Conservation (phyloP, 2,329 filamentous ascomycete species). For the Colletotrichum karsti region DNA sequence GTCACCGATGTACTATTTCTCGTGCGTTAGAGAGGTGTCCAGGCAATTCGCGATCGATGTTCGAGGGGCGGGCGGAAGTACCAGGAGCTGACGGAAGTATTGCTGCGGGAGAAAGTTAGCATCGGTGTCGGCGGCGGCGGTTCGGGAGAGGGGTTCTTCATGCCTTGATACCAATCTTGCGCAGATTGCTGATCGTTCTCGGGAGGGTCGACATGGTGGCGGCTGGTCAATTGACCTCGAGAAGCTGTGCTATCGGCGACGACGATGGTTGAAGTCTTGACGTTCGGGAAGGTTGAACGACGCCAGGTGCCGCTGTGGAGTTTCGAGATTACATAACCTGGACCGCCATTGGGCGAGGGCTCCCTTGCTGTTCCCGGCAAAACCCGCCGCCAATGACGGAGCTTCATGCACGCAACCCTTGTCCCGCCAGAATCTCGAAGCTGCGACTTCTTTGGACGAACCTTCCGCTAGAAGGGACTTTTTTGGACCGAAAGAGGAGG, state of each 20-base stretch:
- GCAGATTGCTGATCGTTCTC: conserved; percentile 87
- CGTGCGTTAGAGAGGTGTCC: conserved; percentile 13
- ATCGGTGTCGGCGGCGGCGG: conserved; percentile 9
- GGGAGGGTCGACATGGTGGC: conserved; percentile 87
- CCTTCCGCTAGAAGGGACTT: not conserved
- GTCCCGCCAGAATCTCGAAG: conserved; percentile 14
- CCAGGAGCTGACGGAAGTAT: conserved; percentile 91
- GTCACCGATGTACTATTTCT: conserved; percentile 74
- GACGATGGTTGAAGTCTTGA: conserved; percentile 24
- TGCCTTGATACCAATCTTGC: conserved; percentile 90
- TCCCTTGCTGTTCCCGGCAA: conserved; percentile 15
- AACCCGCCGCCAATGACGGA: conserved; percentile 29
- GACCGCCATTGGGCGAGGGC: conserved; percentile 10
- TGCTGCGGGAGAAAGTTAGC: conserved; percentile 63
- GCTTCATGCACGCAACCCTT: conserved; percentile 23
- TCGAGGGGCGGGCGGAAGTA: conserved; percentile 60
- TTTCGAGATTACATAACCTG: conserved; percentile 17
- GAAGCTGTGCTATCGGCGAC: conserved; percentile 26
- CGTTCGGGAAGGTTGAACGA: conserved; percentile 25
- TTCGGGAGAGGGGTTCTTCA: conserved; percentile 26
- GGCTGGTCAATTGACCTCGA: conserved; percentile 42
- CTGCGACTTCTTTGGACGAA: conserved; percentile 5
- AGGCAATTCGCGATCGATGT: conserved; percentile 29
- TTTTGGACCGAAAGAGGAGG: not conserved
- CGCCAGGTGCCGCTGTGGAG: conserved; percentile 14